Percentiles rank a stretch among this genome's conserved stretches.
Evolutionary conservation across 495 filamentous ascomycete genomes (phyloP).

Genomic region (Penicillium coprophilum): DNA sequence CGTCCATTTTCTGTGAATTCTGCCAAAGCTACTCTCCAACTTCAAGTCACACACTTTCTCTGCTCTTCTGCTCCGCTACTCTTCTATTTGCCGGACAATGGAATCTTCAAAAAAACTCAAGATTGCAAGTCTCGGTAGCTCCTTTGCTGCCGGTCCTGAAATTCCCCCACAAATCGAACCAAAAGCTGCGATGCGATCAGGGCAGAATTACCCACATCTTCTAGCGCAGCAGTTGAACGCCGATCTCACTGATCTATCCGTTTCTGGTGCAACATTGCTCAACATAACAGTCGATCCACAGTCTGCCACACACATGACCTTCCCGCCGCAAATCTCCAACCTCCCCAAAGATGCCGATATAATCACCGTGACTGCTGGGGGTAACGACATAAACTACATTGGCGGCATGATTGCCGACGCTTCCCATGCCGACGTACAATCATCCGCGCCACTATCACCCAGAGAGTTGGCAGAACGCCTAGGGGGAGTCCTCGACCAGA

Average conservation of each 20-base stretch:
- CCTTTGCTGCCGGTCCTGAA: conserved; percentile 48
- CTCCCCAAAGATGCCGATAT: conserved; percentile 39
- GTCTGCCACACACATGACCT: conserved; percentile 21
- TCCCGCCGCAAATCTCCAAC: conserved; percentile 39
- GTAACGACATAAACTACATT: conserved; percentile 49
- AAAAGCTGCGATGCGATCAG: conserved; percentile 34
- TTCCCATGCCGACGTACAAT: conserved; percentile 9
- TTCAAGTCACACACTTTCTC: no score
- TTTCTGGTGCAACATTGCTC: conserved; percentile 44
- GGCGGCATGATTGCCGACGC: conserved; percentile 39
- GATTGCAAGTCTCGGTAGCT: conserved; percentile 31
- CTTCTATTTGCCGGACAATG: neutral
- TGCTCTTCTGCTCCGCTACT: neutral
- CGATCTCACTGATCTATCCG: conserved; percentile 40
- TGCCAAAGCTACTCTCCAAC: conserved; percentile 1
- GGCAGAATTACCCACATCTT: conserved; percentile 43
- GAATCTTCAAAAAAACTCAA: conserved; percentile 8
- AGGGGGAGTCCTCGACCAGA: conserved; percentile 35
- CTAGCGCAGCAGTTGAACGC: conserved; percentile 34
- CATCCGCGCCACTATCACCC: conserved; percentile 13
- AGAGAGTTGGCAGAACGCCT: conserved; percentile 31
- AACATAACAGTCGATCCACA: conserved; percentile 43
- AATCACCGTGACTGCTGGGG: conserved; percentile 43
- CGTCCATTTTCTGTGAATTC: neutral
- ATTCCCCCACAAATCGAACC: conserved; percentile 37